Base-by-base conservation (phyloP, 2,329 filamentous ascomycete genomes). In the Achaetomium macrosporum region DNA sequence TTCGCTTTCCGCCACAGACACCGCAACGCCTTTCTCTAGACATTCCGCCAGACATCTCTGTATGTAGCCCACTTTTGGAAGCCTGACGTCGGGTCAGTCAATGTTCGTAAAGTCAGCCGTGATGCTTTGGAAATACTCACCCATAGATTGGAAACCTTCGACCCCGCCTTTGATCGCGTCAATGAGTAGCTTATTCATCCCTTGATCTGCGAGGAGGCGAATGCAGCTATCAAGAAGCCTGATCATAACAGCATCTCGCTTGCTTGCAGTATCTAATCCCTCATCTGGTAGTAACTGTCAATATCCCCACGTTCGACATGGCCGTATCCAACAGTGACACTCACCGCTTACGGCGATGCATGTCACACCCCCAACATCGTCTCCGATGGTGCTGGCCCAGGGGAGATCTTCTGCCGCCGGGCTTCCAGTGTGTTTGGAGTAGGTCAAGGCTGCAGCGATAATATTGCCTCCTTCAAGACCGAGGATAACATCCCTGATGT, bases 11-110 rank as follows among this genome's bases (percentile, higher is more conserved):
- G 31, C 44, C 44, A 16, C 39, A 9, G 46, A 40, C 25, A 30
- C 15, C 16, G 13, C 4, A 17, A 25, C 10, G 19, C 36, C n/a
- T 16, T 17, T 31, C 37, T 31, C 57, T 54, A 66, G 46, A 71
- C 61, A 60, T 73, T 66, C 53, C 71, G 73, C 78, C 78, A 83
- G 16, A 78, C 67, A 50, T 82, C 78, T 64, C 67, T 72, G 61
- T 83, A 83, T 58, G 68, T 70, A 43, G 79, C 77, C 80, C 79
- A 83, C 65, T 77, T 77, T 54, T 71, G 71, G 59, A 82, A 83
- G 12, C 80, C 80, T 83, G 42, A 29, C 16, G 7, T 11, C 12
- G n/a, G 5, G 35, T 56, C 15, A 53, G 57, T 37, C 51, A 42
- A 29, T 17, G 9, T 30, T 17, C 13, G 15, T 37, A 15, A n/a